Evolutionary conservation across 1,284 basidiomycete genomes (phyloP).

Genomic region (Fereydounia khargensis): DNA sequence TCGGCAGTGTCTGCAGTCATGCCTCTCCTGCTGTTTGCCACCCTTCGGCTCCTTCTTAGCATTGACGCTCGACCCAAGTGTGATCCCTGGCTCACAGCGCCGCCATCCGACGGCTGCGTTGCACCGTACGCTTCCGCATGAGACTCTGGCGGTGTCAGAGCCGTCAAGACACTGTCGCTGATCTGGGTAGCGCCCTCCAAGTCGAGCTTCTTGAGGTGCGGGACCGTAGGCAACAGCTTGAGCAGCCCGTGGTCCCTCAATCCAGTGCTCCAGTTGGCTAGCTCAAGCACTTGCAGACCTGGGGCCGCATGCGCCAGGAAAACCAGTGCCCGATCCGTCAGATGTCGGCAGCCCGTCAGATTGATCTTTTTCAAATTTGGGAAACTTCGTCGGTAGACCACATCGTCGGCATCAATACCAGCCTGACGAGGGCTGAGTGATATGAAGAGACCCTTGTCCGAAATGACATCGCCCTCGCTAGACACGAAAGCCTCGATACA

Average conservation of each 20-base stretch:
- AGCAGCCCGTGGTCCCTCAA: conserved; percentile 69
- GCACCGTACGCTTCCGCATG: conserved; percentile 22
- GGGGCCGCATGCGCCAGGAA: conserved; percentile 73
- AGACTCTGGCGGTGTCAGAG: conserved; percentile 64
- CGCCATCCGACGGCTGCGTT: conserved; percentile 4
- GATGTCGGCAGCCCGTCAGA: conserved; percentile 70
- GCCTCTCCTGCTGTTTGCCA: too few relatives aligned
- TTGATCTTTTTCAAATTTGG: conserved; percentile 70
- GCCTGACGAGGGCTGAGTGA: conserved; percentile 33
- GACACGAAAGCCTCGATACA: conserved; percentile 70
- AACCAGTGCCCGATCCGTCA: conserved; percentile 73
- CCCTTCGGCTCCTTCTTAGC: too few relatives aligned
- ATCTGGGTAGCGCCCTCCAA: conserved; percentile 77
- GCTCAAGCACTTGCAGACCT: conserved; percentile 73
- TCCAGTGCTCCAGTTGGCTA: conserved; percentile 63
- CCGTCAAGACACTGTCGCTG: conserved; percentile 69
- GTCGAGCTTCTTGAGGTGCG: conserved; percentile 72
- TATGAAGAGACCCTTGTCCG: conserved; percentile 7
- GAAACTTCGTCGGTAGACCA: conserved; percentile 22
- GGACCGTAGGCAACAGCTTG: conserved; percentile 70
- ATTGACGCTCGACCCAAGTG: too few relatives aligned
- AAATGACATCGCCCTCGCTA: conserved; percentile 7
- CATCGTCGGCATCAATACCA: conserved; percentile 15
- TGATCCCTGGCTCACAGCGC: not conserved
- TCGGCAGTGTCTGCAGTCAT: too few relatives aligned